Conservation (phyloP, 148 eudicot genomes). For the Selenicereus undatus region DNA sequence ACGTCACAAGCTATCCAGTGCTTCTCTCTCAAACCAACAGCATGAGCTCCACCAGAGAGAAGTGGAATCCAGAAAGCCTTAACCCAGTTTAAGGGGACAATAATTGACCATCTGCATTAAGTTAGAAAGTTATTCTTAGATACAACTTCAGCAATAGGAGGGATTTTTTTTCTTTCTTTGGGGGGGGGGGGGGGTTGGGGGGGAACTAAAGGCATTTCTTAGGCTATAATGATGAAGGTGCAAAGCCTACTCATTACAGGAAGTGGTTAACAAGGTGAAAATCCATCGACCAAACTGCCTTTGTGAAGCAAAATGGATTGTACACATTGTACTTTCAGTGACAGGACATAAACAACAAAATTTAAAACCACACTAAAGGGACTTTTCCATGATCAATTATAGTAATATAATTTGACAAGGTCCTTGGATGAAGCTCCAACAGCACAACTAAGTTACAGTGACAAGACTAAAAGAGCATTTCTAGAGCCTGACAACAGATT, state of each 20-base stretch:
- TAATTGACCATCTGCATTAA: slow-evolving; percentile 71
- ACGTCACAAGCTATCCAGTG: slow-evolving; percentile 87
- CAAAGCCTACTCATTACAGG: background rate
- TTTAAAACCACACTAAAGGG: background rate
- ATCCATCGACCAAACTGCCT: background rate
- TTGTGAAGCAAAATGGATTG: background rate
- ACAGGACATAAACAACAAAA: slow-evolving; percentile 1
- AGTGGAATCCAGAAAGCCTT: slow-evolving; percentile 80
- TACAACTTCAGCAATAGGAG: no score
- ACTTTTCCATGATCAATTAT: background rate
- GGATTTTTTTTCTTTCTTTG: no score
- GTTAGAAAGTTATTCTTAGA: slow-evolving; percentile 8
- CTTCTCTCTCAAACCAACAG: slow-evolving; percentile 86
- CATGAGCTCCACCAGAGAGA: slow-evolving; percentile 70
- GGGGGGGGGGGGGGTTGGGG: no score
- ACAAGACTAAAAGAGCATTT: background rate
- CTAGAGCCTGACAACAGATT: background rate
- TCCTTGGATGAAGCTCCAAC: background rate
- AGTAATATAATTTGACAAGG: background rate
- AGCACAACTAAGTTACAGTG: background rate
- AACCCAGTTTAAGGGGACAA: slow-evolving; percentile 82
- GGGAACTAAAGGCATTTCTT: no score
- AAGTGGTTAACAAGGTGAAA: background rate
- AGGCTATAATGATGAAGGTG: background rate
- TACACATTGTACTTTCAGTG: background rate